These are phyloP conservation scores for Jackrogersella multiformis DNA, from an alignment of 495 filamentous ascomycete species.

Conservation along the genomic window DNA sequence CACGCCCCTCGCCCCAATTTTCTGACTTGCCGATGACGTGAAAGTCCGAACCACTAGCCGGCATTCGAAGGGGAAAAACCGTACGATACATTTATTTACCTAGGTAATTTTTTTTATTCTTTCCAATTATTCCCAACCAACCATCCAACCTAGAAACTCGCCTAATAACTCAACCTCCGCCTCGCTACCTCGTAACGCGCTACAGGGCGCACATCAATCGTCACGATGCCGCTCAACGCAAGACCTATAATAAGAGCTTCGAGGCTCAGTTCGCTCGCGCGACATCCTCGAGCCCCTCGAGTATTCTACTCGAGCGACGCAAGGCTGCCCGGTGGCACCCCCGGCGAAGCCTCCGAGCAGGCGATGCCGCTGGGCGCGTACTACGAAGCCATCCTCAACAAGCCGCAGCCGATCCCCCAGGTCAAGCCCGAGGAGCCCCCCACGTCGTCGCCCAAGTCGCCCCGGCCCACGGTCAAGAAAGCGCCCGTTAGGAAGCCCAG, in stretches of 20 bases:
- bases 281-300: constrained; percentile 29
- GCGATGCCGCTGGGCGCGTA: constrained; percentile 42
- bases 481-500: constrained; percentile 42
- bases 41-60: constrained; percentile 18
- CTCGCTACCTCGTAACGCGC: background rate
- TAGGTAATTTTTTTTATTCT: constrained; percentile 2
- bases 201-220: background rate
- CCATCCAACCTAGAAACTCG: background rate
- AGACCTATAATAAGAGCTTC: constrained; percentile 40
- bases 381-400: constrained; percentile 58
- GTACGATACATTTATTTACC: background rate
- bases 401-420: constrained; percentile 49
- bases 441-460: constrained; percentile 50
- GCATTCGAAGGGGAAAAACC: background rate
- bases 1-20: constrained; percentile 5
- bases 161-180: background rate
- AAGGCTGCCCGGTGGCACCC: constrained; percentile 40
- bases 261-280: constrained; percentile 38
- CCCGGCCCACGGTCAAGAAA: constrained; percentile 33
- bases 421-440: constrained; percentile 52
- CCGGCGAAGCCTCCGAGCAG: constrained; percentile 34
- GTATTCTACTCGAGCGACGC: constrained; percentile 36
- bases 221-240: constrained; percentile 40
- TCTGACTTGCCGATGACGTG: constrained; percentile 38
- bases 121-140: constrained; percentile 3